These are phyloP conservation scores for Wickerhamomyces sydowiorum DNA, from an alignment of 805 yeast species.

Conservation along the genomic window DNA sequence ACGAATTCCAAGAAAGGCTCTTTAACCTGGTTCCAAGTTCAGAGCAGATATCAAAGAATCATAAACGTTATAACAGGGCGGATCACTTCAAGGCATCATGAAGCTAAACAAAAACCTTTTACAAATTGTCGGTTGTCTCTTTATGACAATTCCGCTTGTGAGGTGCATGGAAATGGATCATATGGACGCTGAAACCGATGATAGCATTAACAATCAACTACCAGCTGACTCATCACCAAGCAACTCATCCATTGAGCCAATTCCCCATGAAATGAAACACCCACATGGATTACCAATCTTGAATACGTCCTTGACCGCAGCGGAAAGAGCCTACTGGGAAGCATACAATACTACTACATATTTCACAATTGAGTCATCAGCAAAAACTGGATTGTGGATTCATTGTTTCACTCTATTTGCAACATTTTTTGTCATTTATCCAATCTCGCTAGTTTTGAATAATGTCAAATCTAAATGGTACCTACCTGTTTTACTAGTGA, in stretches of 20 bases:
- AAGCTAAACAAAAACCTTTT: too few relatives aligned
- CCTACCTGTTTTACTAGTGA: slow-evolving; percentile 47
- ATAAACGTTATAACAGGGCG: too few relatives aligned
- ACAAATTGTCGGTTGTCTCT: slow-evolving; percentile 5
- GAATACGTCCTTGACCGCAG: slow-evolving; percentile 57
- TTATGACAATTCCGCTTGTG: background rate
- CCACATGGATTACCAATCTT: slow-evolving; percentile 74
- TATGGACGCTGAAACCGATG: background rate
- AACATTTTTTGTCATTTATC: slow-evolving; percentile 55
- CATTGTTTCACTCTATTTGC: slow-evolving; percentile 45
- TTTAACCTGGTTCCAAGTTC: too few relatives aligned
- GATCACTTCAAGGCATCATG: too few relatives aligned
- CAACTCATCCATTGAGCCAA: slow-evolving; percentile 24
- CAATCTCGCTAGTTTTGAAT: slow-evolving; percentile 60
- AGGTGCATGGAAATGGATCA: background rate
- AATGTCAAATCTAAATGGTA: slow-evolving; percentile 54
- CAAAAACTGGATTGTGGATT: slow-evolving; percentile 43
- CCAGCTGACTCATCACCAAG: slow-evolving; percentile 3
- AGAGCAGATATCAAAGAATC: too few relatives aligned
- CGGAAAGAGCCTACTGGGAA: slow-evolving; percentile 75
- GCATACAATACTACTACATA: slow-evolving; percentile 72
- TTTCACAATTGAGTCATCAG: slow-evolving; percentile 47
- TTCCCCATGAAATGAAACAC: slow-evolving; percentile 41
- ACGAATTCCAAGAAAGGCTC: too few relatives aligned
- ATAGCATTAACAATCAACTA: too few relatives aligned